Conservation (phyloP, 257 asterid species). For the Nicotiana otophora region DNA sequence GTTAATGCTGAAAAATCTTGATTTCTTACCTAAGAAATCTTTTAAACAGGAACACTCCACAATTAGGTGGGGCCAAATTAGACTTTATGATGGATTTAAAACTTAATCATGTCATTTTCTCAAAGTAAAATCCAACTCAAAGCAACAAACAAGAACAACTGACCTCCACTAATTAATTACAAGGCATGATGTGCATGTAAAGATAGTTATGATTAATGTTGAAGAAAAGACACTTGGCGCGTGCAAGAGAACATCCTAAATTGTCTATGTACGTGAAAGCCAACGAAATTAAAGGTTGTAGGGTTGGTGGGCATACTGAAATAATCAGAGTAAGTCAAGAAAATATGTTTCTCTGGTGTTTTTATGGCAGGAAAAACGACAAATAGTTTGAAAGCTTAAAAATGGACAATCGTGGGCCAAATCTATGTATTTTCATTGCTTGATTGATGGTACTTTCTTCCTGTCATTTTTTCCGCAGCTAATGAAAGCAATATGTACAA, state of each 20-base stretch:
- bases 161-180: background rate
- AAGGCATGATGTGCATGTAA: background rate
- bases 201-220: conserved; percentile 10
- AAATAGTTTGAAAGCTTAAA: background rate
- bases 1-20: conserved; percentile 26
- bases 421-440: background rate
- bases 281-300: background rate
- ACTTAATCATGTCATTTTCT: conserved; percentile 36
- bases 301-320: background rate
- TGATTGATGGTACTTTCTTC: background rate
- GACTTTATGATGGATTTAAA: conserved; percentile 26
- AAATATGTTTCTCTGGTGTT: conserved; percentile 10
- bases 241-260: background rate
- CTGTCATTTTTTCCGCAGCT: background rate
- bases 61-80: conserved; percentile 35
- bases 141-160: conserved; percentile 15
- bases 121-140: conserved; percentile 24
- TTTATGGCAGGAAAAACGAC: conserved; percentile 7
- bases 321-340: background rate
- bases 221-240: background rate
- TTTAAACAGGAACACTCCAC: conserved; percentile 11
- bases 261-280: background rate
- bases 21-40: conserved; percentile 48
- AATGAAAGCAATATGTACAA: background rate
- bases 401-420: conserved; percentile 10